Base-by-base conservation (phyloP, 495 filamentous ascomycete genomes). In the Podospora sp. region DNA sequence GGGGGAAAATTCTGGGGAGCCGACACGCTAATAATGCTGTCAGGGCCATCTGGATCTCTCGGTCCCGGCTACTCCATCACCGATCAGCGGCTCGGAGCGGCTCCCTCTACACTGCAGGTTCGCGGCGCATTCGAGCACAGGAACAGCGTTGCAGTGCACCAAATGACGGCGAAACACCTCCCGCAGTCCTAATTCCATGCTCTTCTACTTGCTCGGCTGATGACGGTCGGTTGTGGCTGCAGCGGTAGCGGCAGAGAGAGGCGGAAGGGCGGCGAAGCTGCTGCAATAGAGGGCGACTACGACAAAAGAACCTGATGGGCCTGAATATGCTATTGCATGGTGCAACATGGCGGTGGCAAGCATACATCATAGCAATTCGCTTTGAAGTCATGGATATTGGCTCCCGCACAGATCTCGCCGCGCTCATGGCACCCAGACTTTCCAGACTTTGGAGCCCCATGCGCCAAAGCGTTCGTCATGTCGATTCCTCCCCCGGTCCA, bases 141-240 rank as follows among this genome's bases (percentile, higher is more conserved):
- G 18, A 12, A 57, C 56, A 40, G 58, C 24, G 70, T 72, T 56
- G 65, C 70, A 72, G 63, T 46, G 62, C 46, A 7, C 62, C 67
- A 69, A 72, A 72, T 68, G 40, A 55, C 12, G 25, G 35, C 68
- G 71, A 65, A 69, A 63, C 58, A 62, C 62, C 24, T 62, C 67
- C 66, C 71, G 71, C 66, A 59, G 1, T 61, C 12, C 25, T 29
- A 36, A 35, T 18, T 49, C 35, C 21, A 3, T 33, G 56, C 0
- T 8, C 0, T 11, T 24, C 11, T 50, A 21, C 60, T 21, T 14
- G 18, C 26, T 56, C 36, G 16, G 21, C 49, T 14, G 52, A 6
- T 55, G 3, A 5, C 24, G 21, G 14, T 22, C 58, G 29, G 52
- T 27, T 53, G 60, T 27, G 27, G 63, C 56, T 21, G 56, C 36